These are phyloP conservation scores for Aspergillus melleus DNA, from an alignment of 2,329 filamentous ascomycete genomes.

Conservation along the genomic window DNA sequence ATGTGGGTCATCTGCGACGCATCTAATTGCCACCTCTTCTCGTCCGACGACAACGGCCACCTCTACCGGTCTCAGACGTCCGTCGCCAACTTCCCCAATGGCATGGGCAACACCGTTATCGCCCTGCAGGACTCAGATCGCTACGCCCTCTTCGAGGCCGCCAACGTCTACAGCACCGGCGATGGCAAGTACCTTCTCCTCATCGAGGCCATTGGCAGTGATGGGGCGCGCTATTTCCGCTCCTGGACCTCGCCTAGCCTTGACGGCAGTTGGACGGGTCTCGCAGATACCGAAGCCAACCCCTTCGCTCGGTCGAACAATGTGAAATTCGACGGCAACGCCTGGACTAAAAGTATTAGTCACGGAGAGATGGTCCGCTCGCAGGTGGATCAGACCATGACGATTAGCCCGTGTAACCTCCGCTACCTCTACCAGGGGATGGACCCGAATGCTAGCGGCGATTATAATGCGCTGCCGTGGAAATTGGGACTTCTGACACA, in stretches of 20 bases:
- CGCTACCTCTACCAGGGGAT: conserved; percentile 5
- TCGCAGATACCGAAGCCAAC: not conserved
- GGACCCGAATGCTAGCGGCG: not conserved
- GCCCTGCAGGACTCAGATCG: not conserved
- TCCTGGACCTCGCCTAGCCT: conserved; percentile 3
- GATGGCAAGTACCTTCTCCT: conserved; percentile 2
- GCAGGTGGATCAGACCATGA: conserved; percentile 5
- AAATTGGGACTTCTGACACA: conserved; percentile 3
- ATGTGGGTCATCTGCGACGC: conserved; percentile 7
- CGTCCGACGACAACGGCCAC: conserved; percentile 6
- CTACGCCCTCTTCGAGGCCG: conserved; percentile 2
- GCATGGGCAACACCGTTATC: conserved; percentile 5
- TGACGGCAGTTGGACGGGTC: not conserved
- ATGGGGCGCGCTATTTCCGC: conserved; percentile 1
- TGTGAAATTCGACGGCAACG: not conserved
- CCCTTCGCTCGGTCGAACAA: not conserved
- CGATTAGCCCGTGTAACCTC: conserved; percentile 3
- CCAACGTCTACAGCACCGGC: conserved; percentile 2
- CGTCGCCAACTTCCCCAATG: conserved; percentile 1
- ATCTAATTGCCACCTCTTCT: conserved; percentile 2
- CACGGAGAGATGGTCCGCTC: conserved; percentile 6
- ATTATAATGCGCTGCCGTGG: conserved; percentile 2
- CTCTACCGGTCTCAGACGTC: conserved; percentile 5
- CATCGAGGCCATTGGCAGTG: conserved; percentile 3
- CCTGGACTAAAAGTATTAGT: conserved; percentile 6